Base-by-base conservation (phyloP, 2,329 filamentous ascomycete genomes). In the Botryotinia narcissicola region DNA sequence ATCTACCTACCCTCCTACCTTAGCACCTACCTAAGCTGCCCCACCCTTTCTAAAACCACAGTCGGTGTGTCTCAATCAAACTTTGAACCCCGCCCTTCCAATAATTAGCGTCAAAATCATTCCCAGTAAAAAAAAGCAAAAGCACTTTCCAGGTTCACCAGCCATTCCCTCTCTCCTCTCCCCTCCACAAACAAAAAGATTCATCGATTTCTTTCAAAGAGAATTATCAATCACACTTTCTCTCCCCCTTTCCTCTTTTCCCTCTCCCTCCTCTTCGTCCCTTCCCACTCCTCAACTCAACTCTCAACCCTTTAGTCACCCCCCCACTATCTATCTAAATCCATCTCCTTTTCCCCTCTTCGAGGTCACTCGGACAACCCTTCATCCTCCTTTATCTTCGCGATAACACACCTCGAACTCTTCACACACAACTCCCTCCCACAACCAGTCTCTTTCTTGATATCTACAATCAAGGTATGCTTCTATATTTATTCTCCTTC, bases 281-380 rank as follows among this genome's bases (percentile, higher is more conserved):
- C 72, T 68, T 71, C 75, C 76, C 67, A 75, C 62, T 68, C 73
- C 75, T 64, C 76, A 72, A 73, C 74, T 73, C 75, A 66, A 75
- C 73, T 71, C 70, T 72, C 73, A 72, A 62, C 74, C 68, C 68
- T 71, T 64, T 64, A 57, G 59, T 57, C 46, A 59, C 37, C 35
- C 5, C 72, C 60, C 73, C 57, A 72, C 74, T 48, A 75, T 70
- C 68, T 62, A 61, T 63, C 48, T 62, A 51, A 69, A 29, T 57
- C 51, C 51, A 57, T 57, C 51, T 57, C 29, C 51, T 57, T 18
- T 60, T 70, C 61, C 68, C 73, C 57, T 73, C 66, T 70, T 73
- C 66, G 7, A 59, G 51, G 42, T 68, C 62, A 60, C 25, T 61
- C 48, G 35, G 66, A 22, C 66, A 35, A 72, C 46, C n/a, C 48